Base-by-base conservation (phyloP, 108 stramenopile genomes). In the Nitzschia palea region DNA sequence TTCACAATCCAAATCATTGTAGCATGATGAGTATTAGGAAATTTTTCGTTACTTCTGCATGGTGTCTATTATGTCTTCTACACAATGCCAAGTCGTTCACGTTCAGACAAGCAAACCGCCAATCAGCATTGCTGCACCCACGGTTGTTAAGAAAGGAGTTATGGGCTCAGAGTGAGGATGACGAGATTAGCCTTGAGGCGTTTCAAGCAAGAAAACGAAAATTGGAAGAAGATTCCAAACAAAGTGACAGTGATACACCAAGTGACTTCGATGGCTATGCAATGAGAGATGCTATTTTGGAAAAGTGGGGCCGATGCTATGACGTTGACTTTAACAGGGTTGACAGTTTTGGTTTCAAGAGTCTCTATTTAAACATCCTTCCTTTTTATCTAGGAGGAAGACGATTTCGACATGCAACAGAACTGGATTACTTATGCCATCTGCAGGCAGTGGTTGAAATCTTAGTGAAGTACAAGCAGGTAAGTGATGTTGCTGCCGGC, bases 371-470 rank as follows among this genome's bases (percentile, higher is more conserved):
- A 32, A 83, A 86, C 60, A 71, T 90, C 0, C 58, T 86, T 55
- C 88, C 88, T 20, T 86, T 85, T 44, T 58, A 72, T 25, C 44
- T 86, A 0, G 86, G 84, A 34, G 67, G 75, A 40, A 44, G 69
- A 15, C 40, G 65, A 9, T 86, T 83, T 71, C 76, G 88, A 15
- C 84, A 90, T 44, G 76, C 81, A 44, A 82, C 81, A 15, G 89
- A 87, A 44, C 55, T 71, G 28, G 89, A 90, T 58, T 90, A 90
- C 55, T 71, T 90, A n/a, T 86, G 84, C 43, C 89, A 90, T 44
- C 70, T 87, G 63, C 89, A 90, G 33, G 89, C 86, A 2, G 79
- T 87, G 20, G 83, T 90, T 0, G 89, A 90, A 62, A 87, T 90
- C 47, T 70, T 90, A 37, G 60, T 73, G 35, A 84, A 86, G 57